These are phyloP conservation scores for Phytophthora sp. DNA, from an alignment of 352 stramenopile genomes.

Conservation along the genomic window DNA sequence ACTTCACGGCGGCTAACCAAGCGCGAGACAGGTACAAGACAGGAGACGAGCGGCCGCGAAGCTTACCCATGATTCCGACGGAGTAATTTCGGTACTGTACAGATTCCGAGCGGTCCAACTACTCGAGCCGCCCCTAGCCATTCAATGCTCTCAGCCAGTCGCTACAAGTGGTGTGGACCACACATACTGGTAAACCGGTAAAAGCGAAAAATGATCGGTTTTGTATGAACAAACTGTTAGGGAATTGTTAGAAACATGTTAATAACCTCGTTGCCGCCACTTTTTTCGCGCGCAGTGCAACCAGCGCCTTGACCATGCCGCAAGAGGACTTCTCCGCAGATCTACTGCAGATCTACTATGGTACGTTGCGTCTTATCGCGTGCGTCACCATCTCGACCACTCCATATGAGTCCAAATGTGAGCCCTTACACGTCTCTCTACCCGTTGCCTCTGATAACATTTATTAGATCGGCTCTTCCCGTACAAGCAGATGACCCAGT, in stretches of 20 bases:
- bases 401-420: background rate
- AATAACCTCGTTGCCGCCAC: slow-evolving; percentile 8
- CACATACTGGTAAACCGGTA: background rate
- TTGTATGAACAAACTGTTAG: no score
- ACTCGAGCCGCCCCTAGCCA: slow-evolving; percentile 46
- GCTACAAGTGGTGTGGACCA: background rate
- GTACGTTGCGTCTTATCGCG: slow-evolving; percentile 26
- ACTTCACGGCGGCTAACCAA: slow-evolving; percentile 34
- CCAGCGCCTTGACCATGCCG: slow-evolving; percentile 42
- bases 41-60: slow-evolving; percentile 27
- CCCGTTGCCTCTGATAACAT: background rate
- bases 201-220: no score
- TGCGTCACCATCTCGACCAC: background rate
- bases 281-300: slow-evolving; percentile 17
- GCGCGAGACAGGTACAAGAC: slow-evolving; percentile 9
- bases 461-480: slow-evolving; percentile 87
- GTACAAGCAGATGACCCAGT: slow-evolving; percentile 86
- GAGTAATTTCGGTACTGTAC: slow-evolving; percentile 84
- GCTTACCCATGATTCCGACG: slow-evolving; percentile 90
- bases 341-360: slow-evolving; percentile 89
- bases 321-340: slow-evolving; percentile 86
- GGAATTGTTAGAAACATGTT: no score
- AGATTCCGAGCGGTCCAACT: background rate
- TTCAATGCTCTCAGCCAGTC: slow-evolving; percentile 18
- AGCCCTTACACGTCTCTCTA: background rate